Evolutionary conservation across 495 filamentous ascomycete genomes (phyloP), one percentile per base, ranked within the genome.

Genomic region (Penicillium alfredii): DNA sequence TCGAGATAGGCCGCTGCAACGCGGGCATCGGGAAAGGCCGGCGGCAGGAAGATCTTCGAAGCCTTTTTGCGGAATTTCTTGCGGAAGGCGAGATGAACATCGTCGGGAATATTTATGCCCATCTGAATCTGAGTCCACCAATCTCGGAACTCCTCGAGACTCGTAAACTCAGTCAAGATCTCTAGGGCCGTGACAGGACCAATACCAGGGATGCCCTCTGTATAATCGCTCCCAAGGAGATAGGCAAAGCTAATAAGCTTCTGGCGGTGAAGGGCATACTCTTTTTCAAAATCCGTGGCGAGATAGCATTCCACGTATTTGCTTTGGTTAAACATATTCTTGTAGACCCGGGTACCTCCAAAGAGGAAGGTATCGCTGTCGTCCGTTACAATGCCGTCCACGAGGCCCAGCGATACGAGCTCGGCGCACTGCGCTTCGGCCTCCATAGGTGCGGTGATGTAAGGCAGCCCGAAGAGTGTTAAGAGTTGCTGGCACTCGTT

Each of bases 271-370:
- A 98, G 79, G 2, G 81, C 83, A 33, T 94, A 81, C 42, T 98
- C 92, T 45, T 86, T 82, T 52, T 94, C 87, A 2, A 98, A 71
- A 49, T 97, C 90, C 3, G 68, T 67, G n/a, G 80, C 64, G 16
- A 98, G 76, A 49, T 96, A 98, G 61, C 92, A 97, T 64, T 98
- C 93, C 26, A 98, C 92, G 49, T 82, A 93, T 49, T 97, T 97
- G 61, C 88, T 85, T 50, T 84, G 82, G 58, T 94, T 97, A 73
- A 98, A 98, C 88, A 97, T 93, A 67, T 98, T 96, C 45, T 97
- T 96, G 70, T 97, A 98, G 11, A 98, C 82, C 10, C 92, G 73
- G 0, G 88, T 97, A 19, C 92, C 92, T 25, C 92, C 92, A 52
- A 98, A 98, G 8, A 98, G 76, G 54, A 98, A 97, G n/a, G 80